These are phyloP conservation scores for Aphanoascus verrucosus DNA, from an alignment of 2,329 filamentous ascomycete species.

Conservation along the genomic window DNA sequence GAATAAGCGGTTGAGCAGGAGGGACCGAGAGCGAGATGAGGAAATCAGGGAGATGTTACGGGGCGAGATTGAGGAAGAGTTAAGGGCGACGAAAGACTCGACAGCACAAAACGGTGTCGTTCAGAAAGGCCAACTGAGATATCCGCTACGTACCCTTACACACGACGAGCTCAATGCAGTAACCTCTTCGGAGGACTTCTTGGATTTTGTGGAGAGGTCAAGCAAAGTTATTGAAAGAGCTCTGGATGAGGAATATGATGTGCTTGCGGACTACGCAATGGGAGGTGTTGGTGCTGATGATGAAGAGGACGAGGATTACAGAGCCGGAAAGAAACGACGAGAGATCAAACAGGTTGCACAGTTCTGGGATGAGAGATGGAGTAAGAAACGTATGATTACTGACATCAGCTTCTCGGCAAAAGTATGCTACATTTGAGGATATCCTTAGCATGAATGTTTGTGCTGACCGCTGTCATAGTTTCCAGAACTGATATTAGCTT, in stretches of 20 bases:
- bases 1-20: slow-evolving; percentile 64
- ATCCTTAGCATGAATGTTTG: background rate
- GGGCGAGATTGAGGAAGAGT: slow-evolving; percentile 84
- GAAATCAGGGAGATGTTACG: slow-evolving; percentile 76
- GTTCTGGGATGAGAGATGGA: slow-evolving; percentile 92
- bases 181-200: slow-evolving; percentile 82
- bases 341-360: slow-evolving; percentile 69
- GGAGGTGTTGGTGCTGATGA: slow-evolving; percentile 60
- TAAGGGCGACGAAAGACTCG: slow-evolving; percentile 55
- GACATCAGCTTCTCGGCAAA: slow-evolving; percentile 92
- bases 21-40: slow-evolving; percentile 74
- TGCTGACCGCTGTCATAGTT: slow-evolving; percentile 42
- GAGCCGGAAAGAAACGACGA: slow-evolving; percentile 32
- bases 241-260: slow-evolving; percentile 90
- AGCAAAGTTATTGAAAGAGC: slow-evolving; percentile 96
- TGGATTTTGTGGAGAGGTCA: slow-evolving; percentile 88
- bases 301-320: slow-evolving; percentile 62
- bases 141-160: slow-evolving; percentile 68
- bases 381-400: slow-evolving; percentile 94
- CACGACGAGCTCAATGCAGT: slow-evolving; percentile 82
- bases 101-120: slow-evolving; percentile 30
- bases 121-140: slow-evolving; percentile 44
- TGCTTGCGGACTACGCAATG: slow-evolving; percentile 85
- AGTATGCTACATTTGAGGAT: slow-evolving; percentile 31
- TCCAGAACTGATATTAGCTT: slow-evolving; percentile 80